These are phyloP conservation scores for Paraconiothyrium brasiliense DNA, from an alignment of 2,329 filamentous ascomycete genomes.

Conservation along the genomic window DNA sequence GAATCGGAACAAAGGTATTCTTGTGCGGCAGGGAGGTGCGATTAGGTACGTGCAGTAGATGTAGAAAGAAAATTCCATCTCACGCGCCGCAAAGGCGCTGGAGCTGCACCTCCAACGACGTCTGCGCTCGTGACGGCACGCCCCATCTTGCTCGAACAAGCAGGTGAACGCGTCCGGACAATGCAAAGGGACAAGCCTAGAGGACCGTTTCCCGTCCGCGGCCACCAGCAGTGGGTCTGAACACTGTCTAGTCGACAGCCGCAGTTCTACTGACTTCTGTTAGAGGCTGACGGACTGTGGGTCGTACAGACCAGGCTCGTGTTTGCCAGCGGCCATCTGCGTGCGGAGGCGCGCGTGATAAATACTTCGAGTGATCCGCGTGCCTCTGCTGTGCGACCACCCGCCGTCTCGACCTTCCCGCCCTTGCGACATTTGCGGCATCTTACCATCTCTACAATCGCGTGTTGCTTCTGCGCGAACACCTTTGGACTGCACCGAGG, in stretches of 20 bases:
- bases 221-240: conserved; percentile 6
- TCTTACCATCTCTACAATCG: neutral
- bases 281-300: conserved; percentile 1
- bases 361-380: conserved; percentile 6
- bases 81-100: neutral
- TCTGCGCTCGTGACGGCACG: neutral
- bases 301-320: conserved; percentile 10
- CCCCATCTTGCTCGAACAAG: conserved; percentile 4
- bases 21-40: too few species aligned
- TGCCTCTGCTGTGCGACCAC: neutral
- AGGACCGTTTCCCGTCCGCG: neutral
- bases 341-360: conserved; percentile 12
- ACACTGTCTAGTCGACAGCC: neutral
- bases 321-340: conserved; percentile 10
- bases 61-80: neutral
- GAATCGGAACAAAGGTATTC: neutral
- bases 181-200: conserved; percentile 2
- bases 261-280: conserved; percentile 5
- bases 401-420: neutral
- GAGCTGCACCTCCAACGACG: neutral
- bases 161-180: conserved; percentile 13
- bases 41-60: neutral
- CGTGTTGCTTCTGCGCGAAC: neutral
- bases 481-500: neutral
- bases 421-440: neutral